Evolutionary conservation across 768 basidiomycete species (phyloP), one percentile per base, ranked within the genome.

Genomic region (Dentipellis fragilis): DNA sequence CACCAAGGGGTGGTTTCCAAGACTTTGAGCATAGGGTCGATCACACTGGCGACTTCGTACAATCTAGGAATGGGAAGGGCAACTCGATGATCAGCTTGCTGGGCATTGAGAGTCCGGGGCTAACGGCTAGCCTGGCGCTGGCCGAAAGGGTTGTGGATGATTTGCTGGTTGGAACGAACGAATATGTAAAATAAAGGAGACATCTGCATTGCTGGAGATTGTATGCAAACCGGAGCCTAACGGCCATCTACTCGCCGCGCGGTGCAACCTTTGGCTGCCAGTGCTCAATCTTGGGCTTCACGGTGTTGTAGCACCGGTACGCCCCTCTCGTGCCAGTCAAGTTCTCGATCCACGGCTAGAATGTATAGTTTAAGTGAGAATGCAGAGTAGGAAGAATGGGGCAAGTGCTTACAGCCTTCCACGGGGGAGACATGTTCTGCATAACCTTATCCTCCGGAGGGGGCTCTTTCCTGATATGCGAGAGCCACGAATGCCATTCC

Each of bases 401-500:
- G 6, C 29, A 6, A 6, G 3, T 29, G 74, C 90, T 61, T 70
- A 95, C 94, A 10, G 82, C 80, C 68, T 89, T 78, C 94, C 94
- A 98, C 0, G 84, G 71, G 1, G 88, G 92, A 34, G 81, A 79
- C 39, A 77, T 62, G 57, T 75, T 80, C 64, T 86, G 79, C 69
- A 95, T 73, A 22, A 91, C 71, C 1, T 75, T 66, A 65, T 98
- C 95, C 57, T 85, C 75, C 1, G 77, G 73, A 0, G 95, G 95
- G 4, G 92, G 80, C 22, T 84, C 81, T 61, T 84, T 80, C 50
- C 95, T 87, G 64, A 95, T 96, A 66, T 96, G 93, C 10, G 79
- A 77, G 38, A 97, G 72, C 94, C 94, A 98, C 4, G 93, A 84
- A 73, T 96, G 95, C 95, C 95, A 97, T 71, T 95, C 93, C 0